Percentiles rank a stretch among this genome's conserved stretches.
These are phyloP conservation scores for Penicillium sp. DNA, from an alignment of 2,329 filamentous ascomycete species.

Conservation along the genomic window DNA sequence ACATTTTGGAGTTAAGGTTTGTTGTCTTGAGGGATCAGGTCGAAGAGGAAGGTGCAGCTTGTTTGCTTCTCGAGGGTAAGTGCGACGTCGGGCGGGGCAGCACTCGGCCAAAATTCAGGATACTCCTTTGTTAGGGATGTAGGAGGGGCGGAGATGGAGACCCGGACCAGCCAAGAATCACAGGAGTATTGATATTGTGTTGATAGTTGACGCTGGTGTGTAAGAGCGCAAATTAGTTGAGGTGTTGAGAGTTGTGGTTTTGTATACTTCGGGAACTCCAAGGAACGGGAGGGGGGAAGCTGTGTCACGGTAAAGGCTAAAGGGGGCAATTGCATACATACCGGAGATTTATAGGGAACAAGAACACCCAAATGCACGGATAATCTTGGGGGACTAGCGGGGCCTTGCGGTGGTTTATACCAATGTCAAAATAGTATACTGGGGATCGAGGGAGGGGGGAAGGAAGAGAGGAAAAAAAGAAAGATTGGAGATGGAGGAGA, in stretches of 20 bases:
- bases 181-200: neutral
- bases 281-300: slow-evolving; percentile 3
- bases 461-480: slow-evolving; percentile 5
- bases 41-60: neutral
- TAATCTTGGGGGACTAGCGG: neutral
- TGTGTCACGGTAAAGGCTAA: neutral
- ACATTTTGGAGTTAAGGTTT: slow-evolving; percentile 33
- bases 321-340: neutral
- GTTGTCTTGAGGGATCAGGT: neutral
- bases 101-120: slow-evolving; percentile 9
- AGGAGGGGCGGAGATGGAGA: slow-evolving; percentile 13
- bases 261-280: slow-evolving; percentile 6
- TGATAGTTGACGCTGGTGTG: neutral
- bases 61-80: neutral
- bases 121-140: slow-evolving; percentile 4
- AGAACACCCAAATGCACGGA: neutral
- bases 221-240: neutral
- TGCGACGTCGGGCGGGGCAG: slow-evolving; percentile 13
- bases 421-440: neutral
- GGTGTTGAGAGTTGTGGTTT: neutral
- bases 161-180: slow-evolving; percentile 29
- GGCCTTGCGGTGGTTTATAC: neutral
- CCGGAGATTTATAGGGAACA: neutral
- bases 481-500: slow-evolving; percentile 1
- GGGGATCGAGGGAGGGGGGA: neutral